Conservation (phyloP, 129 eudicot species). For the Pittosporum tobira region DNA sequence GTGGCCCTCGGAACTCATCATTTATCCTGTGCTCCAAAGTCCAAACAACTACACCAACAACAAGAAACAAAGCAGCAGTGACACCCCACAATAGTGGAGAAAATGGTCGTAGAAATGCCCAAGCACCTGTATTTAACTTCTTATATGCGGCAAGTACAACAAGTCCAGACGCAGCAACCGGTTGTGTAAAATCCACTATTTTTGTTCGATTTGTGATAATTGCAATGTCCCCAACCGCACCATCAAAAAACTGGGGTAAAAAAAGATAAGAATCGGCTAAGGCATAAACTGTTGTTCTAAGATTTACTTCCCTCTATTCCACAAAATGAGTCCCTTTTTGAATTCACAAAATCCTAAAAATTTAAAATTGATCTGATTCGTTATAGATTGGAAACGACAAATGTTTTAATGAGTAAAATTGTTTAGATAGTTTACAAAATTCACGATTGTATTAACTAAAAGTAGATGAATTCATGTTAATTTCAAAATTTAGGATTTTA, state of each 20-base stretch:
- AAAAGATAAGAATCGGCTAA: conserved; percentile 3
- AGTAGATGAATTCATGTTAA: too few species aligned
- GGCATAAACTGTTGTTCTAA: neutral
- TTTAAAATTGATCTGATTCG: too few species aligned
- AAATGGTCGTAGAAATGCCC: conserved; percentile 89
- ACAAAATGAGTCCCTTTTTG: too few species aligned
- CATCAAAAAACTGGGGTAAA: conserved; percentile 54
- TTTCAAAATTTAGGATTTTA: too few species aligned
- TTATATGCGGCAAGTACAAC: conserved; percentile 76
- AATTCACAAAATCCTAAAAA: neutral
- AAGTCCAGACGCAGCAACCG: conserved; percentile 73
- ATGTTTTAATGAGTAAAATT: too few species aligned
- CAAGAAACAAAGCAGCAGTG: conserved; percentile 57
- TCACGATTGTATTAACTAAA: too few species aligned
- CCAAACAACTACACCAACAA: conserved; percentile 80
- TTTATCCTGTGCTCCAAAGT: conserved; percentile 74
- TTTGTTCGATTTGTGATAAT: conserved; percentile 69
- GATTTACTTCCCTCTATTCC: too few species aligned
- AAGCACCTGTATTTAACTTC: conserved; percentile 71
- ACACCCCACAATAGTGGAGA: conserved; percentile 71
- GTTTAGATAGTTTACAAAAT: too few species aligned
- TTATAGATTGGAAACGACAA: too few species aligned
- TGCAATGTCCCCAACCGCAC: conserved; percentile 84
- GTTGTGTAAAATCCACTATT: conserved; percentile 84
- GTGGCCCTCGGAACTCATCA: conserved; percentile 86